Conservation (phyloP, 495 filamentous ascomycete species). For the Penicillium riverlandense region DNA sequence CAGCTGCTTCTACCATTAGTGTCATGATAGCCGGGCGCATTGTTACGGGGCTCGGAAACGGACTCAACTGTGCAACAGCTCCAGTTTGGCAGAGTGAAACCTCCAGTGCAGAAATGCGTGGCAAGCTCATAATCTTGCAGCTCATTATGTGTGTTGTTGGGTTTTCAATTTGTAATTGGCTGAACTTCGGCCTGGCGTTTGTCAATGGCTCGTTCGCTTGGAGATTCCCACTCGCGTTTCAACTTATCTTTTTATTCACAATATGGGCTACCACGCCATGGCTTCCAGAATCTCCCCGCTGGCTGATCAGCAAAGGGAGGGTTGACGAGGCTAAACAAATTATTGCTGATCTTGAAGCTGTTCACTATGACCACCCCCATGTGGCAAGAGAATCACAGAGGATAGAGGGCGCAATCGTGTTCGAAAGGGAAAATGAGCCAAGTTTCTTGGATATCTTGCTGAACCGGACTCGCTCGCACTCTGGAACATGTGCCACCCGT, state of each 20-base stretch:
- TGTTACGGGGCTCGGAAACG: not conserved
- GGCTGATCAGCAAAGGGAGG: constrained; percentile 30
- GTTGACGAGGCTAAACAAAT: constrained; percentile 33
- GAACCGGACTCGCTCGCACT: no score
- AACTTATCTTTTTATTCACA: constrained; percentile 40
- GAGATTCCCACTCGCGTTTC: constrained; percentile 39
- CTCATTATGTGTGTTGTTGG: constrained; percentile 48
- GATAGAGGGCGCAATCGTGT: no score
- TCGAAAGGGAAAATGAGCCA: no score
- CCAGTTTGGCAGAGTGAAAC: constrained; percentile 56
- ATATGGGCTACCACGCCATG: constrained; percentile 36
- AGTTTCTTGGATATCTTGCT: no score
- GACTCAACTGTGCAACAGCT: constrained; percentile 36
- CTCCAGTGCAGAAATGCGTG: constrained; percentile 45
- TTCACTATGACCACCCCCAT: no score
- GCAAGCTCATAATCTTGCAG: constrained; percentile 48
- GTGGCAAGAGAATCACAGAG: no score
- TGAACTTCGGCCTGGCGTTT: constrained; percentile 10
- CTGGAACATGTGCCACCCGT: no score
- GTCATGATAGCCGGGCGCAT: no score
- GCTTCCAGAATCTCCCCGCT: constrained; percentile 37
- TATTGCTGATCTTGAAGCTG: constrained; percentile 4
- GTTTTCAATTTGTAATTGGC: constrained; percentile 3
- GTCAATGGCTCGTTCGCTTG: constrained; percentile 36
- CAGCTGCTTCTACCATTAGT: no score